A percentile compares a stretch with the other conserved stretches of the same genome.
phyloP scores from a whole-genome alignment of 1,284 basidiomycete species.

The Heterobasidion irregulare region DNA sequence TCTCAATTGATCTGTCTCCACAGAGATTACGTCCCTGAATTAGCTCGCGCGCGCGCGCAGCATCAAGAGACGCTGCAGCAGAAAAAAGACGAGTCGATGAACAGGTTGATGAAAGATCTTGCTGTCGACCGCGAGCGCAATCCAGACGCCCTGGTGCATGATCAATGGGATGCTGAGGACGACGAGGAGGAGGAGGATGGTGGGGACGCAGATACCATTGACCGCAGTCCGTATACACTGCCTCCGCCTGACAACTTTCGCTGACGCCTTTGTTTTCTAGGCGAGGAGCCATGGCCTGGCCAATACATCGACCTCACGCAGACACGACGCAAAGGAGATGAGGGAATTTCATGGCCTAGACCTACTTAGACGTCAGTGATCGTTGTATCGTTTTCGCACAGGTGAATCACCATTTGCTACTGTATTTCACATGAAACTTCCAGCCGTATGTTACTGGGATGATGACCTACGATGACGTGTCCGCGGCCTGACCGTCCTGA shows the following conservation, averaged over 20 bases:
- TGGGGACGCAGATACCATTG: constrained; percentile 55
- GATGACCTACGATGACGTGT: too few relatives aligned
- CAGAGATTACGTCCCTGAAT: constrained; percentile 89
- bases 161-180: constrained; percentile 47
- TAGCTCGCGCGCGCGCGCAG: constrained; percentile 58
- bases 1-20: background rate
- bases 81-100: constrained; percentile 74
- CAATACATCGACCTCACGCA: constrained; percentile 65
- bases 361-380: constrained; percentile 22
- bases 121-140: constrained; percentile 58
- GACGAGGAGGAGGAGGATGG: constrained; percentile 56
- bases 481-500: too few relatives aligned
- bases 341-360: constrained; percentile 57
- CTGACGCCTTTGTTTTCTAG: constrained; percentile 26
- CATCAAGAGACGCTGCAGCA: constrained; percentile 60
- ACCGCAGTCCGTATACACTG: constrained; percentile 40
- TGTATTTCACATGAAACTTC: too few relatives aligned
- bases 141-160: constrained; percentile 41
- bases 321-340: constrained; percentile 38
- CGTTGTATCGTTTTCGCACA: background rate
- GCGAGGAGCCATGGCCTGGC: constrained; percentile 58
- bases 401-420: background rate
- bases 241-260: background rate
- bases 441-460: too few relatives aligned
- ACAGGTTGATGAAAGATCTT: constrained; percentile 82